Base-by-base conservation (phyloP, 2,329 filamentous ascomycete species). In the Penicillium oxalicum region DNA sequence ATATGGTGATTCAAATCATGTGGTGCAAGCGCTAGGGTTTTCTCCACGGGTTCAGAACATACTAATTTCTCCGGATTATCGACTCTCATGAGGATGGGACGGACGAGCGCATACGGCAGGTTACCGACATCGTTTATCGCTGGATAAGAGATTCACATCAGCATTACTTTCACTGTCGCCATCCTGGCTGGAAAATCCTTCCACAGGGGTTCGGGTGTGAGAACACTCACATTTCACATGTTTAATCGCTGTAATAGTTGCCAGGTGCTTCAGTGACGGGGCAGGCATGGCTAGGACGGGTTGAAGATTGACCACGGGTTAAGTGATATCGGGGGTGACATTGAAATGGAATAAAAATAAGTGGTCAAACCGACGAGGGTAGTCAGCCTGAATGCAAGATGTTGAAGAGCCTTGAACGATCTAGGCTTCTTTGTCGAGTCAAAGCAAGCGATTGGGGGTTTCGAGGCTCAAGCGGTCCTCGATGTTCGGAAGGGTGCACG, bases 41-140 rank as follows among this genome's bases (percentile, higher is more conserved):
- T 4, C 7, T 4, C 8, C 29, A 32, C 29, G 7, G n/a, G 27
- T 11, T 11, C 2, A 42, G 11, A 36, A 63, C 70, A 63, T 60
- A 81, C 84, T 29, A 97, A 81, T 65, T 95, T 90, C 39, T 78
- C 71, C 1, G 90, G 83, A 54, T 79, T 85, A 46, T 86, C 82
- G 48, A 97, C 74, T 49, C 83, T 84, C 44, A 79, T 62, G 29
- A 97, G 80, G 36, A 96, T 79, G 1, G 81, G 78, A 6, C 78
- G 76, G 44, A 87, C 78, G 53, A 84, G 72, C 25, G 77, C 70
- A 69, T 86, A 88, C 3, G 84, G 82, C 35, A 91, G 73, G 48
- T 83, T 78, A 56, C 87, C 88, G 39, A 96, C 75, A 65, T 88
- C 83, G 40, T 76, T 76, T 48, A 96, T 77, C 48, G 73, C 75